Conservation (phyloP, 345 rosid species). For the Hibiscus tridactylites region DNA sequence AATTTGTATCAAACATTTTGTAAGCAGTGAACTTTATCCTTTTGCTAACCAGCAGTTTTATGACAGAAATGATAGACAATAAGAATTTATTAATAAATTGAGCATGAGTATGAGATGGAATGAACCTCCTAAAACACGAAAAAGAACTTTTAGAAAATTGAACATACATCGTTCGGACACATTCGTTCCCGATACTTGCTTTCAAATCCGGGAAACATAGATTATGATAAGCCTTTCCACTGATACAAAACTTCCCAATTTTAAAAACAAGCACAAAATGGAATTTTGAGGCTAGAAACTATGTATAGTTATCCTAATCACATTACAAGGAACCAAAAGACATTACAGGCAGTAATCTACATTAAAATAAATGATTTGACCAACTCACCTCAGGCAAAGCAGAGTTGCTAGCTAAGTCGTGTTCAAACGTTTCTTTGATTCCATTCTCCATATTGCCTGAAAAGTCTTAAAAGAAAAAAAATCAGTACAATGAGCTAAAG, state of each 20-base stretch:
- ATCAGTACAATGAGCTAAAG: not conserved
- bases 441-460: slow-evolving; percentile 10
- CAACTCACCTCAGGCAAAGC: not conserved
- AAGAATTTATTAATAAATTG: not conserved
- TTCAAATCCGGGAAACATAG: not conserved
- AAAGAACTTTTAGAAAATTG: too few relatives aligned
- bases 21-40: not conserved
- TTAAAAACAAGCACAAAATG: not conserved
- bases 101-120: not conserved
- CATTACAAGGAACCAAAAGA: not conserved
- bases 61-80: not conserved
- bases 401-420: not conserved
- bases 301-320: not conserved
- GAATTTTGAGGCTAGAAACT: not conserved
- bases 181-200: not conserved
- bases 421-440: not conserved
- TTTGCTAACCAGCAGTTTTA: not conserved
- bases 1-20: not conserved
- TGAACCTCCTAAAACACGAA: not conserved
- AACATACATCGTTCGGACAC: not conserved
- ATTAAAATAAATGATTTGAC: not conserved
- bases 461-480: not conserved
- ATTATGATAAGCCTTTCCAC: too few relatives aligned
- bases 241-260: too few relatives aligned
- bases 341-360: not conserved